Evolutionary conservation across 1,284 basidiomycete species (phyloP).

Genomic region (Mycosarcoma mackinlayi): DNA sequence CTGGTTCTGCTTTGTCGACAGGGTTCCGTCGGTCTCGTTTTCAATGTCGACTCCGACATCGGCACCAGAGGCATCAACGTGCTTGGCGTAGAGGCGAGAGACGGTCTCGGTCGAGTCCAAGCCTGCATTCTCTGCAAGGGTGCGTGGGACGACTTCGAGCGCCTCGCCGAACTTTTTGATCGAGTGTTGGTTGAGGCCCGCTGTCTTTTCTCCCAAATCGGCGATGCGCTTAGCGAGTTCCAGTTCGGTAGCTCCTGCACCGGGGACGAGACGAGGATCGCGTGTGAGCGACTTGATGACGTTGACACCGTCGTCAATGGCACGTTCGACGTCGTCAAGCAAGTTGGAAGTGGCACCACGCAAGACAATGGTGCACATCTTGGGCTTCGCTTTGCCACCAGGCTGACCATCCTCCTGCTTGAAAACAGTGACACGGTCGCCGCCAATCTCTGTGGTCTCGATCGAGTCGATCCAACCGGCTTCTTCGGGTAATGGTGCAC

Average conservation of each 20-base stretch:
- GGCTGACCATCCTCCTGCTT: constrained; percentile 74
- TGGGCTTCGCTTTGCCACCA: constrained; percentile 64
- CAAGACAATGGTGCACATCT: constrained; percentile 66
- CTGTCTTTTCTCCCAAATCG: constrained; percentile 85
- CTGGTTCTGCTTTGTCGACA: constrained; percentile 50
- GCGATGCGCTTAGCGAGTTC: constrained; percentile 87
- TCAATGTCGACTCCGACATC: constrained; percentile 91
- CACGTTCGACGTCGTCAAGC: constrained; percentile 93
- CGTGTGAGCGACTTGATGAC: constrained; percentile 93
- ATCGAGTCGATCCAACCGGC: constrained; percentile 93
- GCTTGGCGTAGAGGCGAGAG: constrained; percentile 87
- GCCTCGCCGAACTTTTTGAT: constrained; percentile 90
- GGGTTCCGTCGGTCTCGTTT: constrained; percentile 53
- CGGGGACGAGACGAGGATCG: constrained; percentile 89
- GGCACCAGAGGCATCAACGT: constrained; percentile 72
- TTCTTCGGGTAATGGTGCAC: constrained; percentile 95
- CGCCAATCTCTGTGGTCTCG: constrained; percentile 95
- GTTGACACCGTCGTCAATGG: constrained; percentile 96
- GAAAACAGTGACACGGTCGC: constrained; percentile 96
- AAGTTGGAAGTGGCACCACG: constrained; percentile 90
- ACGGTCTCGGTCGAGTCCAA: constrained; percentile 92
- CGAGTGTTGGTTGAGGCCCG: constrained; percentile 91
- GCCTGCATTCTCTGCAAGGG: constrained; percentile 95
- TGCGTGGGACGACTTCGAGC: constrained; percentile 91
- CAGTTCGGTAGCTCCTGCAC: constrained; percentile 92